Evolutionary conservation across 2,329 filamentous ascomycete genomes (phyloP).

Genomic region (Cladosporium sphaerospermum): DNA sequence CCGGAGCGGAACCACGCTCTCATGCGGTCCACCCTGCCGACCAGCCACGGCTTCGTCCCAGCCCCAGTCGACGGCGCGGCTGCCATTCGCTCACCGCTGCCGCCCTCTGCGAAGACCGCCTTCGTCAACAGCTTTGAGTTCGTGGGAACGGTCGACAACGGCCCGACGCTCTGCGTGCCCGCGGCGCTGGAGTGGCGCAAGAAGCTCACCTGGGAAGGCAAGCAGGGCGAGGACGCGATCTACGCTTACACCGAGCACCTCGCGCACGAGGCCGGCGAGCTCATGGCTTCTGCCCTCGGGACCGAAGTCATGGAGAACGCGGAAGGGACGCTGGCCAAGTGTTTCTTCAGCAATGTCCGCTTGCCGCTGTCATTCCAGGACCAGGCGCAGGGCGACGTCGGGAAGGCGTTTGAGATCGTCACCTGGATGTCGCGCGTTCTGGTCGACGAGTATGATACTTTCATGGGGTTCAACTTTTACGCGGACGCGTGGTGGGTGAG

Average conservation of each 20-base stretch:
- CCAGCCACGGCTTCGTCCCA: conserved; percentile 69
- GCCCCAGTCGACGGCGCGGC: conserved; percentile 13
- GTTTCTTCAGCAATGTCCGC: conserved; percentile 66
- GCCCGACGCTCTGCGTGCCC: conserved; percentile 65
- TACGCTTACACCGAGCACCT: conserved; percentile 56
- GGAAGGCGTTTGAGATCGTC: conserved; percentile 32
- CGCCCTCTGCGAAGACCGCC: conserved; percentile 43
- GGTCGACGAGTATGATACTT: conserved; percentile 62
- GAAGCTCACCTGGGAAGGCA: conserved; percentile 32
- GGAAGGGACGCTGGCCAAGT: conserved; percentile 52
- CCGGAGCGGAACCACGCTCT: conserved; percentile 68
- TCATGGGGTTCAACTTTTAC: conserved; percentile 59
- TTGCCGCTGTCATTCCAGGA: conserved; percentile 54
- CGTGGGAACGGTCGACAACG: conserved; percentile 67
- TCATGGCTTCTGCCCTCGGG: conserved; percentile 56
- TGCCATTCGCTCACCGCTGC: conserved; percentile 33
- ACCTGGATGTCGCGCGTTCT: conserved; percentile 35
- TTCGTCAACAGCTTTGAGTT: conserved; percentile 72
- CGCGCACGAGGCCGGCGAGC: conserved; percentile 56
- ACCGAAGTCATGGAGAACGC: conserved; percentile 68
- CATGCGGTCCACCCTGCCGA: conserved; percentile 69
- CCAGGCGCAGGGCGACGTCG: conserved; percentile 26
- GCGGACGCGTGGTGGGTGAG: conserved; percentile 61
- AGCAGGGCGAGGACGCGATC: conserved; percentile 59
- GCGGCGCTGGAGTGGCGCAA: conserved; percentile 66